Evolutionary conservation across 2,329 filamentous ascomycete species (phyloP).

Genomic region (Fusarium avenaceum): DNA sequence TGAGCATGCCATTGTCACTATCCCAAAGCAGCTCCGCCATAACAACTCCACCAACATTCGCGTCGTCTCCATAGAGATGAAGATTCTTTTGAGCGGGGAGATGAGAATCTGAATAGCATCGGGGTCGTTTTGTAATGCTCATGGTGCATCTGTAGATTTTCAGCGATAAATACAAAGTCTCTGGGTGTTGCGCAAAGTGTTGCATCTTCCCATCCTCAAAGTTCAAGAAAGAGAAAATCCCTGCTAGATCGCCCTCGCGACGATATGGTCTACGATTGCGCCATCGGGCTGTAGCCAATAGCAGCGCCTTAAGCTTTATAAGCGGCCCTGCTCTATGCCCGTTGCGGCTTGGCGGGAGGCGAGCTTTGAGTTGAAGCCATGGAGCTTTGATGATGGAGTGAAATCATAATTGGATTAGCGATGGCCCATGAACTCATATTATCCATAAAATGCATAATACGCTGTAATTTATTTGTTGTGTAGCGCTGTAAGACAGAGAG

Average conservation of each 20-base stretch:
- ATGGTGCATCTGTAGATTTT: background rate
- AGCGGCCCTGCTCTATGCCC: conserved; percentile 32
- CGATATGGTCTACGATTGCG: conserved; percentile 45
- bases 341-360: conserved; percentile 26
- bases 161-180: background rate
- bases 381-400: conserved; percentile 20
- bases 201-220: conserved; percentile 6
- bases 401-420: conserved; percentile 33
- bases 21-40: conserved; percentile 32
- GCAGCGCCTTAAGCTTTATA: background rate
- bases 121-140: fast-evolving
- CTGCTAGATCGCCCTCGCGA: conserved; percentile 38
- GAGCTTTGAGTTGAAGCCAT: conserved; percentile 12
- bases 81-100: background rate
- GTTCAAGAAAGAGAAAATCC: conserved; percentile 15
- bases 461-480: conserved; percentile 1
- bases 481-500: background rate
- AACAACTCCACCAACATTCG: conserved; percentile 36
- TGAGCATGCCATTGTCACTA: conserved; percentile 47
- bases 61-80: conserved; percentile 19
- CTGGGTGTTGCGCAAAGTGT: conserved; percentile 1
- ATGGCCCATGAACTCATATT: conserved; percentile 18
- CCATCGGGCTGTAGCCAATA: conserved; percentile 34
- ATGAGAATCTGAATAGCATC: background rate
- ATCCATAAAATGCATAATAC: background rate